A percentile compares a stretch with the other conserved stretches of the same genome.
Conservation (phyloP, 768 basidiomycete species). For the Tephrocybe sp. region DNA sequence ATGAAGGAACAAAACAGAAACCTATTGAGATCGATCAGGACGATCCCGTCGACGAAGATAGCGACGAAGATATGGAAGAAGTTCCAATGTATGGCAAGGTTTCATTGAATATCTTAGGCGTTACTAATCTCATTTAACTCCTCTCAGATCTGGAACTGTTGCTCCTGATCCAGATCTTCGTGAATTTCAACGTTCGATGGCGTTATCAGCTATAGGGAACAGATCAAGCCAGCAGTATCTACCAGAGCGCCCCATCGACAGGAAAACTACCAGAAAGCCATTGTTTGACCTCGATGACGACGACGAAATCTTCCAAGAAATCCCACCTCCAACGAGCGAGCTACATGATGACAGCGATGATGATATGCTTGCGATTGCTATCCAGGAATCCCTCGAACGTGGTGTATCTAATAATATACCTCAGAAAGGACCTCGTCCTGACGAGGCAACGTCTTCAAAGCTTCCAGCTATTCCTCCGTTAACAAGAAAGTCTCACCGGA, state of each 20-base stretch:
- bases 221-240: conserved; percentile 43
- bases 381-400: conserved; percentile 60
- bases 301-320: conserved; percentile 28
- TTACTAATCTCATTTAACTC: too few species aligned
- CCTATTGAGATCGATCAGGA: conserved; percentile 86
- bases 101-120: conserved; percentile 5
- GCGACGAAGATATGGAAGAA: conserved; percentile 78
- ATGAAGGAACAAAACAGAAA: conserved; percentile 79
- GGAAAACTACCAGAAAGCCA: conserved; percentile 37
- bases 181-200: conserved; percentile 60
- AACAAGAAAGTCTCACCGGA: background rate
- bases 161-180: conserved; percentile 61
- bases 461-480: background rate
- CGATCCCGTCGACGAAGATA: conserved; percentile 35
- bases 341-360: conserved; percentile 46
- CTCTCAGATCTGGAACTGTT: conserved; percentile 19
- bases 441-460: conserved; percentile 13
- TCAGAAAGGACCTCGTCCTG: background rate
- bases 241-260: conserved; percentile 30
- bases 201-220: conserved; percentile 56
- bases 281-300: conserved; percentile 57
- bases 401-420: background rate
- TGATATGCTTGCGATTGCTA: conserved; percentile 51
- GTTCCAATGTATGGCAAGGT: conserved; percentile 56
- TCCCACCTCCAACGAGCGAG: background rate